These are phyloP conservation scores for Ophiorrhiza pumila DNA, from an alignment of 257 asterid species.

Conservation along the genomic window DNA sequence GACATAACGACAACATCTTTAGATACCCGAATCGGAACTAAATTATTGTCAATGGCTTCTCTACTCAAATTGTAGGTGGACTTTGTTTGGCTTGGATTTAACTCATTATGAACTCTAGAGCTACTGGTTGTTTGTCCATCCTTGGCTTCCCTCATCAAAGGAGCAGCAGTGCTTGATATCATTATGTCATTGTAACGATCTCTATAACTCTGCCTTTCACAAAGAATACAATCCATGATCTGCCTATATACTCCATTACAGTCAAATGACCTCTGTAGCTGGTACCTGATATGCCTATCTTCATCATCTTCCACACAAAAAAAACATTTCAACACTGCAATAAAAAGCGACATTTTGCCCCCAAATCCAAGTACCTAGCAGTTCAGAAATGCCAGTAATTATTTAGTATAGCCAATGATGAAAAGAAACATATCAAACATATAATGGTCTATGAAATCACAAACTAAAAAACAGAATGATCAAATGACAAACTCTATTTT, in stretches of 20 bases:
- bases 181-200: background rate
- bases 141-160: slow-evolving; percentile 6
- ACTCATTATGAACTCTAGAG: background rate
- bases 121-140: slow-evolving; percentile 1
- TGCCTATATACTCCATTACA: too few relatives aligned
- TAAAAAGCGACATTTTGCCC: slow-evolving; percentile 3
- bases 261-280: background rate
- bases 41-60: background rate
- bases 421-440: too few relatives aligned
- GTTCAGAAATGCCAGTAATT: too few relatives aligned
- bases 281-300: background rate
- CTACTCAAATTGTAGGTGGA: background rate
- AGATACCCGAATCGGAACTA: background rate
- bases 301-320: slow-evolving; percentile 10
- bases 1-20: background rate
- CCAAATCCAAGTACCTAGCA: too few relatives aligned
- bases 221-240: too few relatives aligned
- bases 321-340: slow-evolving; percentile 1
- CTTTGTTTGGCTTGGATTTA: background rate
- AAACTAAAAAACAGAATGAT: too few relatives aligned
- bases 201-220: background rate
- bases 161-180: background rate
- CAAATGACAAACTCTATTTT: too few relatives aligned
- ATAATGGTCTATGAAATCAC: too few relatives aligned
- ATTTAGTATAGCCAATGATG: too few relatives aligned